phyloP scores from a whole-genome alignment of 2,329 filamentous ascomycete genomes.

The Talaromyces amestolkiae region DNA sequence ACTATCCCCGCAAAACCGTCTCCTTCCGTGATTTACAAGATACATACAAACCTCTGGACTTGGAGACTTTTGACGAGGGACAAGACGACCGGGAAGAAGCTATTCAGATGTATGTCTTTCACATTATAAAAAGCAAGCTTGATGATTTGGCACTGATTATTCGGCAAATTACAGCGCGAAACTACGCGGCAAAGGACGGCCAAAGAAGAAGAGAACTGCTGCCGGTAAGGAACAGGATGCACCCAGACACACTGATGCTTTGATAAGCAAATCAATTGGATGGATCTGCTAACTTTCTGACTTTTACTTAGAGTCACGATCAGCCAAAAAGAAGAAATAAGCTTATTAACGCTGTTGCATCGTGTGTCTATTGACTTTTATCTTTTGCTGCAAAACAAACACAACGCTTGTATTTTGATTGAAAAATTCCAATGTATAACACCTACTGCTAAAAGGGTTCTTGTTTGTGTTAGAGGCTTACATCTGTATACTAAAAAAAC shows the following conservation, averaged over 20 bases:
- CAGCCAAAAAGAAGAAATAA: slow-evolving; percentile 32
- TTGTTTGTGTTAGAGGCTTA: too few species aligned
- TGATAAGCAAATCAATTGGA: neutral
- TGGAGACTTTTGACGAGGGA: slow-evolving; percentile 69
- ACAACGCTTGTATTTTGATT: too few species aligned
- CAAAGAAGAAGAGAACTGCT: slow-evolving; percentile 77
- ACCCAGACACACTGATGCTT: neutral
- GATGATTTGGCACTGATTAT: slow-evolving; percentile 28
- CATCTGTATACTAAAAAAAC: too few species aligned
- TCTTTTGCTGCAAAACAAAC: too few species aligned
- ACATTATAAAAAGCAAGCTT: neutral
- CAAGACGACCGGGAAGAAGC: slow-evolving; percentile 76
- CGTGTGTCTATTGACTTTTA: neutral
- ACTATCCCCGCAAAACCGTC: slow-evolving; percentile 77
- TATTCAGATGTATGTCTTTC: slow-evolving; percentile 53
- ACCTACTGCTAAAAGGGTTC: too few species aligned
- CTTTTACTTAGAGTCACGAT: slow-evolving; percentile 25
- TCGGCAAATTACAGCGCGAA: slow-evolving; percentile 57
- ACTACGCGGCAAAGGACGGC: slow-evolving; percentile 77
- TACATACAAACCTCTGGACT: slow-evolving; percentile 61
- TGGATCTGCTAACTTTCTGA: neutral
- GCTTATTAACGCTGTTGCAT: neutral
- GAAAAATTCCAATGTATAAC: too few species aligned
- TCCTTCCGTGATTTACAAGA: slow-evolving; percentile 72
- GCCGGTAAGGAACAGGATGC: slow-evolving; percentile 34